Evolutionary conservation across 192 early-diverging fungal genomes (phyloP).

Genomic region (Coemansia sp.): DNA sequence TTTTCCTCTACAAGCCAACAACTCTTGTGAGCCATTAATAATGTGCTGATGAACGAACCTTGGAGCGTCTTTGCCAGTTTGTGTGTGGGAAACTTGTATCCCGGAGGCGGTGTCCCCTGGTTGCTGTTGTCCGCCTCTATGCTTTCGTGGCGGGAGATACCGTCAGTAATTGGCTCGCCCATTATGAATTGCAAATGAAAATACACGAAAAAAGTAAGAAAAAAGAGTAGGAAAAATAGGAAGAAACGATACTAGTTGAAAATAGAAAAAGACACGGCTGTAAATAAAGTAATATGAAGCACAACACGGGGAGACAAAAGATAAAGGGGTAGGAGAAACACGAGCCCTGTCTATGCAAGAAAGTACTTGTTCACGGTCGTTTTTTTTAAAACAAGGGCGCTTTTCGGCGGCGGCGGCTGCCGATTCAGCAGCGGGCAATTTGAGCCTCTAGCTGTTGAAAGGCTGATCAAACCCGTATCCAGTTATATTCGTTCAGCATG

Average conservation of each 20-base stretch:
- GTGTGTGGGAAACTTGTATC: conserved; percentile 44
- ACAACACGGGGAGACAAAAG: too few species aligned
- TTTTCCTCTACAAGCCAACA: too few species aligned
- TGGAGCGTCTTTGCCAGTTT: conserved; percentile 49
- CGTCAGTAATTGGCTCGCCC: conserved; percentile 51
- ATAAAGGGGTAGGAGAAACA: too few species aligned
- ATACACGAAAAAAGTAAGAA: neutral
- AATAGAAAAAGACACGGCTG: too few species aligned
- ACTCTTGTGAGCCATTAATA: too few species aligned
- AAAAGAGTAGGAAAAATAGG: neutral
- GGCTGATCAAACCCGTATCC: too few species aligned
- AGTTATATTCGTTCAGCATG: too few species aligned
- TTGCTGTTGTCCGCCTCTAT: conserved; percentile 14
- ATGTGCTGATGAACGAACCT: conserved; percentile 15
- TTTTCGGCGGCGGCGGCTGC: too few species aligned
- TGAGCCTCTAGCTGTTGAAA: conserved; percentile 4
- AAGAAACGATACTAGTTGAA: neutral
- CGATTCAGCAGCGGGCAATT: conserved; percentile 4
- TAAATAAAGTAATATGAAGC: too few species aligned
- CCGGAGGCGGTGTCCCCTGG: conserved; percentile 45
- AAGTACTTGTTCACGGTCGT: too few species aligned
- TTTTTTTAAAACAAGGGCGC: too few species aligned
- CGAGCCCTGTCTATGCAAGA: too few species aligned
- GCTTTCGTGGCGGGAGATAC: conserved; percentile 31
- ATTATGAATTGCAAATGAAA: conserved; percentile 9